Percentiles rank a stretch among this genome's conserved stretches.
These are phyloP conservation scores for Yarrowia deformans DNA, from an alignment of 805 yeast genomes.

Conservation along the genomic window DNA sequence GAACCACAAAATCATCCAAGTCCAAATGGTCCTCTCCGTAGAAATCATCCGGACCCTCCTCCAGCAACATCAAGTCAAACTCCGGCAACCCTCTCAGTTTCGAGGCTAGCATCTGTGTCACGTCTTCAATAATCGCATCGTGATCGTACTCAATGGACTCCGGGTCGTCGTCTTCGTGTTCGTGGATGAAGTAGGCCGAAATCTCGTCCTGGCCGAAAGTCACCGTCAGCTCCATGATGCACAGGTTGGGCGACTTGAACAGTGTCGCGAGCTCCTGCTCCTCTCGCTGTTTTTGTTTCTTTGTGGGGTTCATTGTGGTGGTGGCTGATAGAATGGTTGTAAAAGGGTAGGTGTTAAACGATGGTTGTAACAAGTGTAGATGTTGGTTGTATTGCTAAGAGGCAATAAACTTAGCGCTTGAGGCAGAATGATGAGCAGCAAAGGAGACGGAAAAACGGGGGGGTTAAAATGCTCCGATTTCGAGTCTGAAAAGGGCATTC, in stretches of 20 bases:
- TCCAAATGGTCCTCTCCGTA: conserved; percentile 4
- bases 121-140: conserved; percentile 30
- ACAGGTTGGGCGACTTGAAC: conserved; percentile 29
- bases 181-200: conserved; percentile 27
- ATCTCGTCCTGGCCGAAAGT: conserved; percentile 19
- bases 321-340: background rate
- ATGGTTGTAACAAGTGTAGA: too few species aligned
- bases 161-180: conserved; percentile 21
- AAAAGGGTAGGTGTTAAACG: too few species aligned
- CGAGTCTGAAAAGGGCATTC: too few species aligned
- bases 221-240: conserved; percentile 32
- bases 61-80: conserved; percentile 4
- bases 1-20: conserved; percentile 9
- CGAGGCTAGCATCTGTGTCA: conserved; percentile 27
- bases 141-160: conserved; percentile 28
- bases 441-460: too few species aligned
- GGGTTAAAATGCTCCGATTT: too few species aligned
- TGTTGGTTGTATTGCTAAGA: too few species aligned
- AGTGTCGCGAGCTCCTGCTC: conserved; percentile 34
- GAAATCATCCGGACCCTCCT: conserved; percentile 14
- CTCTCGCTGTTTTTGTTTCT: conserved; percentile 24
- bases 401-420: too few species aligned
- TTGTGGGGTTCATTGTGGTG: background rate
- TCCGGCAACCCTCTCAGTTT: conserved; percentile 10
- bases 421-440: too few species aligned